A percentile compares a stretch with the other conserved stretches of the same genome.
Conservation (phyloP, 306 rosid species). For the Cajanus cajan region DNA sequence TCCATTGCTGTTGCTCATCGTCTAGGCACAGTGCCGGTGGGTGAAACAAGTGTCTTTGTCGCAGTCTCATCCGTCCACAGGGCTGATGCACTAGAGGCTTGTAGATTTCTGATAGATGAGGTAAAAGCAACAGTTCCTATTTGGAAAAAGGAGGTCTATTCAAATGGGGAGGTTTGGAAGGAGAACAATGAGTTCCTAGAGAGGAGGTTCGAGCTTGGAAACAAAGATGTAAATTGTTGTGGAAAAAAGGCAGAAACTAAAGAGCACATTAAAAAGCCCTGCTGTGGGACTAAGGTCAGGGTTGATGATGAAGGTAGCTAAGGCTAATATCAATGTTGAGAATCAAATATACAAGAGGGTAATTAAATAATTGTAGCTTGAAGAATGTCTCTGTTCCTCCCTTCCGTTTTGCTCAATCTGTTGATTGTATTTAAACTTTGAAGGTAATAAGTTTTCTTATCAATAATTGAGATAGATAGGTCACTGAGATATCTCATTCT, state of each 20-base stretch:
- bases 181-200: slow-evolving; percentile 83
- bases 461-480: neutral
- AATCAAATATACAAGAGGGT: neutral
- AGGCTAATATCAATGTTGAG: slow-evolving; percentile 10
- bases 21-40: slow-evolving; percentile 76
- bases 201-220: slow-evolving; percentile 59
- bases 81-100: slow-evolving; percentile 77
- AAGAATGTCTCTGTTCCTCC: neutral
- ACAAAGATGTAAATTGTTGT: slow-evolving; percentile 31
- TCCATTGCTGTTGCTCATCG: slow-evolving; percentile 83
- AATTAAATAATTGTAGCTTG: neutral
- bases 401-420: neutral
- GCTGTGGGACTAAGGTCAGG: slow-evolving; percentile 63
- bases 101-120: slow-evolving; percentile 81
- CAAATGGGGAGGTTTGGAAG: slow-evolving; percentile 95
- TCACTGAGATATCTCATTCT: too few relatives aligned
- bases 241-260: slow-evolving; percentile 29
- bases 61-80: slow-evolving; percentile 77
- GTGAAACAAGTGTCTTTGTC: slow-evolving; percentile 71
- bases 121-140: slow-evolving; percentile 84
- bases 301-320: slow-evolving; percentile 44
- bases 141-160: slow-evolving; percentile 94
- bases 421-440: slow-evolving; percentile 4
- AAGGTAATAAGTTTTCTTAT: neutral
- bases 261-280: slow-evolving; percentile 43